A percentile compares a stretch with the other conserved stretches of the same genome.
phyloP scores from a whole-genome alignment of 2,329 filamentous ascomycete genomes.

The Claviceps purpurea region DNA sequence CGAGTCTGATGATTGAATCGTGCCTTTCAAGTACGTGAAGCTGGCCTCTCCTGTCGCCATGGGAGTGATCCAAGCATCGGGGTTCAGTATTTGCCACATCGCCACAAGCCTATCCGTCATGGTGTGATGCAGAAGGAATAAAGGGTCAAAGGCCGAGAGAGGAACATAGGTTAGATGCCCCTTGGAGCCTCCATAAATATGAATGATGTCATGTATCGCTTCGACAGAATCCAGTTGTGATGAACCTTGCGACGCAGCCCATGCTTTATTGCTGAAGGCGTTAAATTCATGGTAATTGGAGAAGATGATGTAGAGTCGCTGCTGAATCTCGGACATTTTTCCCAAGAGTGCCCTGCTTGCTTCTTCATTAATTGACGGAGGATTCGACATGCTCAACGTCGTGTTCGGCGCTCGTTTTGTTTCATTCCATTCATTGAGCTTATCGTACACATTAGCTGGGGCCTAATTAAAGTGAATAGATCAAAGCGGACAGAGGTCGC shows the following conservation, averaged over 20 bases:
- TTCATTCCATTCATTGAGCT: conserved; percentile 46
- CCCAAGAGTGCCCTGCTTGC: conserved; percentile 32
- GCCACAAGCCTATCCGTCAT: conserved; percentile 65
- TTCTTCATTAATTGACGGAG: conserved; percentile 43
- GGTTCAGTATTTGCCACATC: conserved; percentile 65
- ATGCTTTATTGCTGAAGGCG: conserved; percentile 56
- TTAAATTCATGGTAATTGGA: conserved; percentile 55
- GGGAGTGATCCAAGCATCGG: conserved; percentile 50
- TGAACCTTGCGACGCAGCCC: conserved; percentile 33
- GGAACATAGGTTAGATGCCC: conserved; percentile 60
- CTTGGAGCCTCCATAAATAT: conserved; percentile 42
- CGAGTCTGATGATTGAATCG: conserved; percentile 40
- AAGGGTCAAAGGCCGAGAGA: conserved; percentile 65
- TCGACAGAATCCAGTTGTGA: conserved; percentile 50
- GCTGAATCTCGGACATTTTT: conserved; percentile 40
- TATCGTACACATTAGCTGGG: neutral
- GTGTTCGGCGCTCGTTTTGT: conserved; percentile 43
- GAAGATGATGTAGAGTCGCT: conserved; percentile 54
- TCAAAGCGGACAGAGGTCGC: conserved; percentile 13
- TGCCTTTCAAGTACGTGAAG: conserved; percentile 44
- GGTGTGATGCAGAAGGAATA: conserved; percentile 65
- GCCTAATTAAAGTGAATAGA: neutral
- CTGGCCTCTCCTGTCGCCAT: conserved; percentile 41
- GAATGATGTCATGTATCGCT: conserved; percentile 49
- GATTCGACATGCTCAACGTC: conserved; percentile 14